Evolutionary conservation across 1,139 yeast species (phyloP).

Genomic region (Hyphopichia wangnamkhiaoensis): DNA sequence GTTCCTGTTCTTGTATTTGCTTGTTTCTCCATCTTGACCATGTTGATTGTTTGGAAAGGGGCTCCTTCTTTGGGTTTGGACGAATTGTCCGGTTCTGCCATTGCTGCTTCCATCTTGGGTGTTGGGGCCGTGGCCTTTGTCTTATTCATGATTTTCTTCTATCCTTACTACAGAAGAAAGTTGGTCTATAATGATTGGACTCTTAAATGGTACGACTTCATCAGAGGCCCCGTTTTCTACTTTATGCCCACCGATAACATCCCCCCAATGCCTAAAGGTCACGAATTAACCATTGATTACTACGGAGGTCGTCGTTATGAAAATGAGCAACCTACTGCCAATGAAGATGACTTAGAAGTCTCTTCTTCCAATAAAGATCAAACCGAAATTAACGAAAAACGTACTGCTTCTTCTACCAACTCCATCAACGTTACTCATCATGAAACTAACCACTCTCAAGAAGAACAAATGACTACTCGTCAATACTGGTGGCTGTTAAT

Average conservation of each 20-base stretch:
- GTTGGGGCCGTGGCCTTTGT: constrained; percentile 58
- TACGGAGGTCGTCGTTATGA: constrained; percentile 59
- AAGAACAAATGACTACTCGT: constrained; percentile 39
- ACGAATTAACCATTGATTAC: constrained; percentile 58
- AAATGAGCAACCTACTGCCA: constrained; percentile 19
- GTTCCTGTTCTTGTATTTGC: constrained; percentile 64
- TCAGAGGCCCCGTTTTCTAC: constrained; percentile 58
- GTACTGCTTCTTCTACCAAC: constrained; percentile 2
- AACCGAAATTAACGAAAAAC: constrained; percentile 15
- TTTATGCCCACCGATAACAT: constrained; percentile 58
- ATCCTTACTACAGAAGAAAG: constrained; percentile 66
- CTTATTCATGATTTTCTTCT: constrained; percentile 55
- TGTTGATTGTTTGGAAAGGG: constrained; percentile 69
- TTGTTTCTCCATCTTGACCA: constrained; percentile 64
- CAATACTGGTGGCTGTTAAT: constrained; percentile 45
- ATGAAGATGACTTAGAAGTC: constrained; percentile 4
- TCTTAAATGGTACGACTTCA: constrained; percentile 56
- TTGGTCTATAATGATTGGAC: constrained; percentile 69
- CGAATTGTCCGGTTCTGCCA: constrained; percentile 51
- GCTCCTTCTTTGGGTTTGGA: constrained; percentile 64
- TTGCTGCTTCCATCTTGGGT: constrained; percentile 59
- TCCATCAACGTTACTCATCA: constrained; percentile 11
- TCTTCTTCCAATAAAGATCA: constrained; percentile 2
- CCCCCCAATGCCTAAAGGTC: constrained; percentile 69
- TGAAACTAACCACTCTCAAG: constrained; percentile 13